Evolutionary conservation across 495 filamentous ascomycete genomes (phyloP).

Genomic region (Hypomontagnella monticulosa): DNA sequence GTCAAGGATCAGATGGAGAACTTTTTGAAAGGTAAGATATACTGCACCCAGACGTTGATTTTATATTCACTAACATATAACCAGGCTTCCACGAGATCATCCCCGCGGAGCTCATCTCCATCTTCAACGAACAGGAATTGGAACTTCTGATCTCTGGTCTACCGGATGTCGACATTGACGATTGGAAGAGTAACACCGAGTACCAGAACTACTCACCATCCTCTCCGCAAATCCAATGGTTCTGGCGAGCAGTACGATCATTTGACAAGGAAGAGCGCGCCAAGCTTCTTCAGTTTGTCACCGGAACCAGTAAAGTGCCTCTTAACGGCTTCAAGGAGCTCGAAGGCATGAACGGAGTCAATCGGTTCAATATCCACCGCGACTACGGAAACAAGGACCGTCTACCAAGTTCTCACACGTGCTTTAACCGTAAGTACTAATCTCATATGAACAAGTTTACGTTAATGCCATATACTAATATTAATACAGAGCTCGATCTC

Average conservation of each 20-base stretch:
- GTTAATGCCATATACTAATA: constrained; percentile 47
- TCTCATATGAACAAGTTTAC: constrained; percentile 4
- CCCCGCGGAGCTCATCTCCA: constrained; percentile 89
- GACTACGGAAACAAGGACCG: constrained; percentile 98
- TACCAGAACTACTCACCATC: constrained; percentile 97
- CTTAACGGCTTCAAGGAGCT: constrained; percentile 99
- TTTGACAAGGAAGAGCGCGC: constrained; percentile 99
- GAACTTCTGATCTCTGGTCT: constrained; percentile 97
- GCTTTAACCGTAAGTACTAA: constrained; percentile 93
- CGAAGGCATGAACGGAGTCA: constrained; percentile 99
- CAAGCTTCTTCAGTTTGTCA: constrained; percentile 97
- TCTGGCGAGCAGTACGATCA: constrained; percentile 97
- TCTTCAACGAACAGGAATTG: constrained; percentile 98
- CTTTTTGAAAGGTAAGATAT: constrained; percentile 83
- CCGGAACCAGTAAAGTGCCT: constrained; percentile 97
- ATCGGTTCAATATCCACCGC: constrained; percentile 97
- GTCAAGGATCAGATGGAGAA: constrained; percentile 94
- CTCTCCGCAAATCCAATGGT: constrained; percentile 98
- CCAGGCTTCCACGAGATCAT: constrained; percentile 98
- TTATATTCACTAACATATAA: constrained; percentile 33
- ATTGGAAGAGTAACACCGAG: constrained; percentile 99
- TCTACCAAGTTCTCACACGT: constrained; percentile 95
- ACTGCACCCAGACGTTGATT: constrained; percentile 1
- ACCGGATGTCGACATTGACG: constrained; percentile 96
- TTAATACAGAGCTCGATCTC: constrained; percentile 85